Evolutionary conservation across 2,329 filamentous ascomycete species (phyloP).

Genomic region (Knufia fluminis): DNA sequence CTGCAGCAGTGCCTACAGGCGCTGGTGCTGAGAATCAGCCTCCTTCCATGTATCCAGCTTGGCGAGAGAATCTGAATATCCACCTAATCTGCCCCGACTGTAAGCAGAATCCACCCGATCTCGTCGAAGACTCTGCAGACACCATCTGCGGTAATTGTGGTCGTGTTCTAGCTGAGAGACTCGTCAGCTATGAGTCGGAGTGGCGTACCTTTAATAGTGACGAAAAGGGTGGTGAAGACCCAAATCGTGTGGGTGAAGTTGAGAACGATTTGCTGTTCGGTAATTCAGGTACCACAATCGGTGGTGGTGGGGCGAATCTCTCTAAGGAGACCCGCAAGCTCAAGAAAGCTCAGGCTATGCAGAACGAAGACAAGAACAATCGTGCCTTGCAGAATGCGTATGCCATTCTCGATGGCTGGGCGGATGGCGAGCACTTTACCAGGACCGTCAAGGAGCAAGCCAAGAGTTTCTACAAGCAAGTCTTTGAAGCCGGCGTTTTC

Average conservation of each 20-base stretch:
- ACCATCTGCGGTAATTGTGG: slow-evolving; percentile 90
- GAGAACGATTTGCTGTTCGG: slow-evolving; percentile 77
- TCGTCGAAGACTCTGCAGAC: slow-evolving; percentile 87
- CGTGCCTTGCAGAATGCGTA: slow-evolving; percentile 73
- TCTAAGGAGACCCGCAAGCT: slow-evolving; percentile 54
- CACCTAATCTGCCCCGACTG: slow-evolving; percentile 83
- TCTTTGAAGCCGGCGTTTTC: slow-evolving; percentile 85
- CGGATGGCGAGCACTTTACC: slow-evolving; percentile 73
- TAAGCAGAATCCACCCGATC: slow-evolving; percentile 79
- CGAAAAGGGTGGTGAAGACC: slow-evolving; percentile 82
- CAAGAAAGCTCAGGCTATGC: slow-evolving; percentile 74
- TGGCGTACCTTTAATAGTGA: slow-evolving; percentile 99
- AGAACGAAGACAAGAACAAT: slow-evolving; percentile 70
- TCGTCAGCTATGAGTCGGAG: slow-evolving; percentile 92
- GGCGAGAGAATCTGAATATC: slow-evolving; percentile 78
- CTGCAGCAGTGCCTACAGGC: slow-evolving; percentile 31
- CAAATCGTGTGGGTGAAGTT: slow-evolving; percentile 93
- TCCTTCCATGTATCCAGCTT: slow-evolving; percentile 35
- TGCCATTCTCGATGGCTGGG: slow-evolving; percentile 79
- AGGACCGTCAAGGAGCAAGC: slow-evolving; percentile 77
- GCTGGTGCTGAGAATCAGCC: slow-evolving; percentile 34
- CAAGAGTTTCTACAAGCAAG: slow-evolving; percentile 91
- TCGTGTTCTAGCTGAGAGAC: slow-evolving; percentile 77
- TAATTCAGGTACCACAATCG: slow-evolving; percentile 21
- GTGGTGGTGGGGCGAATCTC: slow-evolving; percentile 58